phyloP scores from a whole-genome alignment of 495 filamentous ascomycete species.

The Geoglossum glabrum region DNA sequence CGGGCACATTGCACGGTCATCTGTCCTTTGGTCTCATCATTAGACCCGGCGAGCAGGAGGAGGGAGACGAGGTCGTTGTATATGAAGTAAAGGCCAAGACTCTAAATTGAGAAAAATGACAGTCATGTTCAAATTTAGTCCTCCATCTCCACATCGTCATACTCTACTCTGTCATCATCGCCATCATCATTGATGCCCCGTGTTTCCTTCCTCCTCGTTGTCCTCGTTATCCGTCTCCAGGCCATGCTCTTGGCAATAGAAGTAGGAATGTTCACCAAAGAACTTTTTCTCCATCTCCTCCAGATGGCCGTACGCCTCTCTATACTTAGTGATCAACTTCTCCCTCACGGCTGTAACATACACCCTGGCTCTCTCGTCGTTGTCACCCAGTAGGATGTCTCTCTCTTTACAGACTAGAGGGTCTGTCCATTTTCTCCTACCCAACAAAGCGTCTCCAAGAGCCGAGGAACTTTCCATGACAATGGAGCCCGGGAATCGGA shows the following conservation, averaged over 20 bases:
- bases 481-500: neutral
- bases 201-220: neutral
- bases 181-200: no score
- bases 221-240: neutral
- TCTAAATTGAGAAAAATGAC: no score
- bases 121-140: no score
- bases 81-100: no score
- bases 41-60: no score
- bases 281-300: neutral
- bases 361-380: neutral
- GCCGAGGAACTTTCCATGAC: neutral
- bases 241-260: neutral
- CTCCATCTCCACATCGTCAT: no score
- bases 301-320: neutral
- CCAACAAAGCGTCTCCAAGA: neutral
- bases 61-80: no score
- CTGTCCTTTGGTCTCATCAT: no score
- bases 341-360: neutral
- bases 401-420: neutral
- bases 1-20: no score
- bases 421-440: neutral
- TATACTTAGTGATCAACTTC: neutral
- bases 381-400: neutral
- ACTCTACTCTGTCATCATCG: no score
- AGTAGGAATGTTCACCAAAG: neutral